Base-by-base conservation (phyloP, 2,329 filamentous ascomycete genomes). In the Xylariaceae sp. region DNA sequence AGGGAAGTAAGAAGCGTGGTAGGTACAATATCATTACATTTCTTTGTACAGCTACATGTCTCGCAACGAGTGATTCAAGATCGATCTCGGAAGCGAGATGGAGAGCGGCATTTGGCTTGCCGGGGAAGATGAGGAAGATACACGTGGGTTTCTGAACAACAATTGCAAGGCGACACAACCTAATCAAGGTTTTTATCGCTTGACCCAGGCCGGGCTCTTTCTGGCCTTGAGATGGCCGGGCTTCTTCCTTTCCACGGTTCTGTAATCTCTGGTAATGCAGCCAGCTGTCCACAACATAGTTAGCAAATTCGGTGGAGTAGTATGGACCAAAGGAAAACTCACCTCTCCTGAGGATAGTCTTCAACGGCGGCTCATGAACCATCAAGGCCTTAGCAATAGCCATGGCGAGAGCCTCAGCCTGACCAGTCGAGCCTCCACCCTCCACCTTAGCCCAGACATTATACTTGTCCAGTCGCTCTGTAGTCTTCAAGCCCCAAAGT, bases 201-300 rank as follows among this genome's bases (percentile, higher is more conserved):
- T 97, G 80, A 97, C 92, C 94, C 95, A 99, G 65, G 94, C 83
- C 55, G 93, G 93, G 84, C 88, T 95, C 85, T 99, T 99, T 75
- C 94, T 89, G 53, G 94, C 93, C 82, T 99, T 99, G 75, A 96
- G 74, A 67, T 90, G 90, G 63, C 94, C 95, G 51, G 90, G 84
- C 83, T 99, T 97, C 86, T 99, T 99, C 71, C 94, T 93, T 76
- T 99, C 94, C 62, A 99, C 95, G 67, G 80, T 86, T 75, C 93
- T 90, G 52, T 87, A 83, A 76, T 99, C 93, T 67, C 93, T 88
- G 47, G 92, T 95, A 59, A 99, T 83, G 71, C 88, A 91, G 58
- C 95, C 95, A 69, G 93, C 94, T 99, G 52, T 28, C 4, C 22
- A 58, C 52, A 55, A 59, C 67, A 59, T 66, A 67, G 71, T 83